phyloP scores from a whole-genome alignment of 2,329 filamentous ascomycete species.

The Anthostomella pinea region DNA sequence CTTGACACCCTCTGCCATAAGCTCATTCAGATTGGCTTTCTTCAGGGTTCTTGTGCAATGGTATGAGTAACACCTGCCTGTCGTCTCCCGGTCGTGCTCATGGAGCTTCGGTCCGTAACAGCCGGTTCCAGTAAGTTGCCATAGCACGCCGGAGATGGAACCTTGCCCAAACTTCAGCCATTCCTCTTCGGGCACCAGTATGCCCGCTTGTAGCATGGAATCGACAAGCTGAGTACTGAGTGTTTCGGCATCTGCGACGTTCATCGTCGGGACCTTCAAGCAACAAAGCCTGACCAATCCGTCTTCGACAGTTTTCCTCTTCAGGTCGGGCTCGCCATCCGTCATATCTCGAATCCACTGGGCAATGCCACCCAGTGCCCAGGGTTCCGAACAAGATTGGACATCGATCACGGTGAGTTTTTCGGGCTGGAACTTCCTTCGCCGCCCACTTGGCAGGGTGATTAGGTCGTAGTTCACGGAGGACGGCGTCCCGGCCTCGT shows the following conservation, averaged over 20 bases:
- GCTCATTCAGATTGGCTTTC: conserved; percentile 83
- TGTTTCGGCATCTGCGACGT: conserved; percentile 91
- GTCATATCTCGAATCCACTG: conserved; percentile 85
- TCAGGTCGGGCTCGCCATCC: conserved; percentile 86
- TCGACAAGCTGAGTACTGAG: conserved; percentile 74
- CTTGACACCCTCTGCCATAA: conserved; percentile 65
- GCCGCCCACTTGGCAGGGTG: conserved; percentile 73
- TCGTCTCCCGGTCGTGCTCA: conserved; percentile 48
- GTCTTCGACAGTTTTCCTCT: conserved; percentile 79
- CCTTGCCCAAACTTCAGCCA: conserved; percentile 92
- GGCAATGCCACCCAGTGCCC: conserved; percentile 87
- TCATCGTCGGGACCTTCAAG: conserved; percentile 96
- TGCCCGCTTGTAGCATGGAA: conserved; percentile 75
- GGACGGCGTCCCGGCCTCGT: conserved; percentile 53
- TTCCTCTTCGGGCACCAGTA: conserved; percentile 85
- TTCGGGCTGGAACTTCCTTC: conserved; percentile 79
- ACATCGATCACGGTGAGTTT: conserved; percentile 82
- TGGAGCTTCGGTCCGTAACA: conserved; percentile 90
- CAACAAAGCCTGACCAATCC: conserved; percentile 87
- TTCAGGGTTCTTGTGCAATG: conserved; percentile 93
- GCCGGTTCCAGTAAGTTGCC: conserved; percentile 85
- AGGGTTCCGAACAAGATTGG: conserved; percentile 81
- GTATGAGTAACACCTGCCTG: conserved; percentile 84
- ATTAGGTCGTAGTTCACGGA: conserved; percentile 76
- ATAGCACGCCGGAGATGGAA: conserved; percentile 82